phyloP scores from a whole-genome alignment of 2,329 filamentous ascomycete genomes.

The Elsinoe arachidis region DNA sequence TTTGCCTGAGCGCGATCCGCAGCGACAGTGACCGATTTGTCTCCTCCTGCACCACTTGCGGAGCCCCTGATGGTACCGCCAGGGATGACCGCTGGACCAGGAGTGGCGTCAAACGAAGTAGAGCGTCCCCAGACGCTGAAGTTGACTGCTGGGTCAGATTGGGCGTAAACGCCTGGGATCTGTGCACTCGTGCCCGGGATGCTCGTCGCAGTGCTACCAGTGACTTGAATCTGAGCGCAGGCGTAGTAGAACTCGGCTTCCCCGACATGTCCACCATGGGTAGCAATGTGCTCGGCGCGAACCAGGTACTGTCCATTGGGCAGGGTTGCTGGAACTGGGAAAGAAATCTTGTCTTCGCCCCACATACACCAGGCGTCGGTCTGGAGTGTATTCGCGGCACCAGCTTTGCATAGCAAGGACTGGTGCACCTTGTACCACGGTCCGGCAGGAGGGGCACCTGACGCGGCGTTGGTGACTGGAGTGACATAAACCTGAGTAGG shows the following conservation, averaged over 20 bases:
- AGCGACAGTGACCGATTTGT: neutral
- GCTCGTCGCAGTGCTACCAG: neutral
- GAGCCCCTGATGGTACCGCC: neutral
- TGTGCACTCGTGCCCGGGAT: neutral
- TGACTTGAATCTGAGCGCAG: neutral
- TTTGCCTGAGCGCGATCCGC: too few species aligned
- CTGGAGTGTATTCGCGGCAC: neutral
- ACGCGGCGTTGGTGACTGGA: neutral
- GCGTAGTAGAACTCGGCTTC: neutral
- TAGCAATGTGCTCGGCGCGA: neutral
- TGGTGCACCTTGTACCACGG: neutral
- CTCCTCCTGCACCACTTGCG: neutral
- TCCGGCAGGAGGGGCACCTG: neutral
- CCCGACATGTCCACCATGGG: neutral
- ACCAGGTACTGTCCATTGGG: neutral
- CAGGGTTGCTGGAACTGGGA: neutral
- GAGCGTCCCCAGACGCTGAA: neutral
- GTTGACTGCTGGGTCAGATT: neutral
- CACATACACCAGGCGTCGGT: neutral
- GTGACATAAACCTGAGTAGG: neutral
- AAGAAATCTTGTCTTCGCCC: neutral
- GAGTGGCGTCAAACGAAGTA: neutral
- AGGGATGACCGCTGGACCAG: neutral
- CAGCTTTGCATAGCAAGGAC: neutral
- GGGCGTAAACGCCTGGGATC: neutral